These are phyloP conservation scores for Talaromyces funiculosus DNA, from an alignment of 2,329 filamentous ascomycete species.

Conservation along the genomic window DNA sequence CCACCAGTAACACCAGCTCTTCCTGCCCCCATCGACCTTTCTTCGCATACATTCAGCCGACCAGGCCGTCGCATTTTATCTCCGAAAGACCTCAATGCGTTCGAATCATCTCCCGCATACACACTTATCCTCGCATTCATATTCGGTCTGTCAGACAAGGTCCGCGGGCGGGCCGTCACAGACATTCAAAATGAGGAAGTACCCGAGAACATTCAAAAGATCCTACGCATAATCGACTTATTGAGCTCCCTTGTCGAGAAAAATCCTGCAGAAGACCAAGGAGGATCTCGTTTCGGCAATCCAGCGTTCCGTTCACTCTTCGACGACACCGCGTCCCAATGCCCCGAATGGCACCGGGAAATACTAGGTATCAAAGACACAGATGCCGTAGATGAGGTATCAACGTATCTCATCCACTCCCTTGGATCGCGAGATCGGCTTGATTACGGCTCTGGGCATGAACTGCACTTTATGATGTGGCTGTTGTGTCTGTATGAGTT, in stretches of 20 bases:
- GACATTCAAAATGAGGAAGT: slow-evolving; percentile 32
- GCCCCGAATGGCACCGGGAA: slow-evolving; percentile 37
- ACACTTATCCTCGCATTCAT: slow-evolving; percentile 75
- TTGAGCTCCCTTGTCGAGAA: slow-evolving; percentile 61
- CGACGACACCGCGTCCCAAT: slow-evolving; percentile 43
- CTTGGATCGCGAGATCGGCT: slow-evolving; percentile 84
- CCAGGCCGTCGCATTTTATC: slow-evolving; percentile 80
- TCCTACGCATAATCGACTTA: slow-evolving; percentile 65
- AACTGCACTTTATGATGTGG: slow-evolving; percentile 96
- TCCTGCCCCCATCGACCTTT: slow-evolving; percentile 59
- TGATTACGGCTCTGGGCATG: slow-evolving; percentile 95
- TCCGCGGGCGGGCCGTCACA: slow-evolving; percentile 46
- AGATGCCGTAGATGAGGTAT: slow-evolving; percentile 62
- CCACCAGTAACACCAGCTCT: slow-evolving; percentile 71
- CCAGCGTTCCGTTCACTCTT: slow-evolving; percentile 81
- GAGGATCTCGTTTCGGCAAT: slow-evolving; percentile 89
- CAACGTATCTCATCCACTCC: slow-evolving; percentile 72
- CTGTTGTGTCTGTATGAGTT: slow-evolving; percentile 88
- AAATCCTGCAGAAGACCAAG: slow-evolving; percentile 77
- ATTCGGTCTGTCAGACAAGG: slow-evolving; percentile 77
- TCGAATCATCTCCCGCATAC: slow-evolving; percentile 70
- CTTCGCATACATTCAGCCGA: slow-evolving; percentile 55
- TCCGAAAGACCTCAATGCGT: slow-evolving; percentile 70
- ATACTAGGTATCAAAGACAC: slow-evolving; percentile 34
- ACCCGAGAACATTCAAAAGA: slow-evolving; percentile 56